Percentiles rank a stretch among this genome's conserved stretches.
phyloP scores from a whole-genome alignment of 2,329 filamentous ascomycete genomes.

The Huntiella bhutanensis region DNA sequence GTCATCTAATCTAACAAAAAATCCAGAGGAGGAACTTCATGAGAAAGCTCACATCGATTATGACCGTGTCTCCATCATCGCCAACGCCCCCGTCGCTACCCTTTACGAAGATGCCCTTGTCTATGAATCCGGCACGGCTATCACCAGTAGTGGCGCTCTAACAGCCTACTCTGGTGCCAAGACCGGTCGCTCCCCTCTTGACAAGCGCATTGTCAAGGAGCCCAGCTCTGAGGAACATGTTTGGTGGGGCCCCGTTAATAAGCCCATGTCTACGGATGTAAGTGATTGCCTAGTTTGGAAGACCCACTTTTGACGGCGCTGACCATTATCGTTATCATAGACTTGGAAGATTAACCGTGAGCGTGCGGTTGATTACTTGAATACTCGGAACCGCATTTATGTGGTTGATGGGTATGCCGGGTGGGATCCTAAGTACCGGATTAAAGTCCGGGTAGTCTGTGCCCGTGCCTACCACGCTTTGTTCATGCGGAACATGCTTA shows the following conservation, averaged over 20 bases:
- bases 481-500: conserved; percentile 99
- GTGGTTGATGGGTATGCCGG: conserved; percentile 93
- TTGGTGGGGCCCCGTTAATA: conserved; percentile 99
- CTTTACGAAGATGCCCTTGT: conserved; percentile 95
- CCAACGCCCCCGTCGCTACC: conserved; percentile 86
- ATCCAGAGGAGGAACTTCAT: conserved; percentile 72
- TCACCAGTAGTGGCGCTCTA: conserved; percentile 85
- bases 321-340: conserved; percentile 25
- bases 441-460: conserved; percentile 93
- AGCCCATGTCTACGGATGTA: conserved; percentile 95
- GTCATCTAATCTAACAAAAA: background rate
- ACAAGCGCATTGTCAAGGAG: conserved; percentile 96
- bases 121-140: conserved; percentile 94
- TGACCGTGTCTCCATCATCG: conserved; percentile 88
- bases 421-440: conserved; percentile 97
- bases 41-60: conserved; percentile 98
- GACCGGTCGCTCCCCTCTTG: conserved; percentile 87
- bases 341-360: conserved; percentile 99
- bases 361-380: conserved; percentile 95
- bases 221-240: conserved; percentile 72
- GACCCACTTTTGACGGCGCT: background rate
- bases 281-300: conserved; percentile 16
- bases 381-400: conserved; percentile 97
- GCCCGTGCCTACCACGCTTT: conserved; percentile 97
- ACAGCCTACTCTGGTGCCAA: conserved; percentile 97